Percentiles rank a stretch among this genome's conserved stretches.
Conservation (phyloP, 2,329 filamentous ascomycete species). For the Ilyonectria mors-panacis region DNA sequence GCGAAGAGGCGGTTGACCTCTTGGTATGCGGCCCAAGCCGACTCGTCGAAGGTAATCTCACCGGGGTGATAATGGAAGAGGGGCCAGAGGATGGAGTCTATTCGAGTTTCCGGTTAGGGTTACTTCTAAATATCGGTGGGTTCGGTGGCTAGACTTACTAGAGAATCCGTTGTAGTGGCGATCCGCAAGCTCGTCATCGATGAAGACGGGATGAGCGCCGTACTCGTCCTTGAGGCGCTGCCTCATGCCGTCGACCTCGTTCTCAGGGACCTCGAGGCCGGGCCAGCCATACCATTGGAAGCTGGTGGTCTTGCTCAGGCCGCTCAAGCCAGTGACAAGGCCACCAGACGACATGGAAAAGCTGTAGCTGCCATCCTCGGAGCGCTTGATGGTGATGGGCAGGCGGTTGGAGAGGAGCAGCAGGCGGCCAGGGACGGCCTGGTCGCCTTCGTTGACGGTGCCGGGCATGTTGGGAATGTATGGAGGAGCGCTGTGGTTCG, state of each 20-base stretch:
- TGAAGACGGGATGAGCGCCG: slow-evolving; percentile 90
- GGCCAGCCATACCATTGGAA: slow-evolving; percentile 99
- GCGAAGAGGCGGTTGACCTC: slow-evolving; percentile 95
- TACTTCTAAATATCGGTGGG: not conserved
- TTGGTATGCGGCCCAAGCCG: slow-evolving; percentile 92
- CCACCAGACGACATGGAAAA: slow-evolving; percentile 98
- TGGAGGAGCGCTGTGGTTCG: not conserved
- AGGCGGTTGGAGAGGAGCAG: slow-evolving; percentile 95
- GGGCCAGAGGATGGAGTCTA: slow-evolving; percentile 97
- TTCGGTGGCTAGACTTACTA: slow-evolving; percentile 70
- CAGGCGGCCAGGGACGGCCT: slow-evolving; percentile 66
- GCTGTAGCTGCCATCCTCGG: slow-evolving; percentile 90
- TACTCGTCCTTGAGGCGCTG: slow-evolving; percentile 88
- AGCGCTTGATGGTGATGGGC: slow-evolving; percentile 96
- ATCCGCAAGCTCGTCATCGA: slow-evolving; percentile 94
- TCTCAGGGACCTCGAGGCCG: slow-evolving; percentile 89
- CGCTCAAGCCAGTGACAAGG: slow-evolving; percentile 92
- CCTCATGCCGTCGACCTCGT: slow-evolving; percentile 82
- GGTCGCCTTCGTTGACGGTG: slow-evolving; percentile 52
- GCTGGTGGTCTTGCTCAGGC: slow-evolving; percentile 90
- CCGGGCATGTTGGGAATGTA: slow-evolving; percentile 53
- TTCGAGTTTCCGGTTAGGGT: slow-evolving; percentile 28
- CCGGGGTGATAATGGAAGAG: slow-evolving; percentile 99
- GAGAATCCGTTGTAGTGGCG: slow-evolving; percentile 98
- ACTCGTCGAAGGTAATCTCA: slow-evolving; percentile 98